phyloP scores from a whole-genome alignment of 345 rosid genomes.

The Noccaea caerulescens region DNA sequence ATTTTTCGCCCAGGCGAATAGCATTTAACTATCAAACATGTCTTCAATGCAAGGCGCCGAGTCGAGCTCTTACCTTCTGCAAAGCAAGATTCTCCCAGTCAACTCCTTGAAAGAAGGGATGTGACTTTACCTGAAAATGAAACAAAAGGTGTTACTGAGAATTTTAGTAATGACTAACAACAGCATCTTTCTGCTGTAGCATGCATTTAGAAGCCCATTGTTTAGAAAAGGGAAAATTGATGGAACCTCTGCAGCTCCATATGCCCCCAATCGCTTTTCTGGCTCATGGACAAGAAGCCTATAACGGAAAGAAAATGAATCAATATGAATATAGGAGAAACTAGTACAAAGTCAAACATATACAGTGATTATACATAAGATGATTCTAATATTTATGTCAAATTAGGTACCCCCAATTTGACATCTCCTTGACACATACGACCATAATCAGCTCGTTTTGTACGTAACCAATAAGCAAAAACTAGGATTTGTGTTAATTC shows the following conservation, averaged over 20 bases:
- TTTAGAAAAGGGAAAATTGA: constrained; percentile 33
- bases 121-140: constrained; percentile 65
- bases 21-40: neutral
- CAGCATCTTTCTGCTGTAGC: constrained; percentile 19
- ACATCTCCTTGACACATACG: neutral
- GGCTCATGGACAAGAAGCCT: constrained; percentile 79
- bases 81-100: constrained; percentile 74
- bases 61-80: constrained; percentile 57
- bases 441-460: constrained; percentile 2
- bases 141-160: constrained; percentile 2
- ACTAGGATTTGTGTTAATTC: neutral
- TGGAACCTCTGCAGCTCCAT: constrained; percentile 70
- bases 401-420: neutral
- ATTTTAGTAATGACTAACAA: constrained; percentile 1
- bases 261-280: constrained; percentile 66
- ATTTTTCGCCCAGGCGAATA: neutral
- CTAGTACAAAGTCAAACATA: neutral
- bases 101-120: constrained; percentile 68
- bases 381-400: neutral
- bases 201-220: constrained; percentile 1
- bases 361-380: constrained; percentile 1
- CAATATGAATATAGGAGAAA: constrained; percentile 12
- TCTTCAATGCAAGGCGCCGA: neutral
- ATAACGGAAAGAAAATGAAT: constrained; percentile 31
- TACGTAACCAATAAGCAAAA: constrained; percentile 4